Evolutionary conservation across 73 alveolate species (phyloP).

Genomic region (Paramecium caudatum): DNA sequence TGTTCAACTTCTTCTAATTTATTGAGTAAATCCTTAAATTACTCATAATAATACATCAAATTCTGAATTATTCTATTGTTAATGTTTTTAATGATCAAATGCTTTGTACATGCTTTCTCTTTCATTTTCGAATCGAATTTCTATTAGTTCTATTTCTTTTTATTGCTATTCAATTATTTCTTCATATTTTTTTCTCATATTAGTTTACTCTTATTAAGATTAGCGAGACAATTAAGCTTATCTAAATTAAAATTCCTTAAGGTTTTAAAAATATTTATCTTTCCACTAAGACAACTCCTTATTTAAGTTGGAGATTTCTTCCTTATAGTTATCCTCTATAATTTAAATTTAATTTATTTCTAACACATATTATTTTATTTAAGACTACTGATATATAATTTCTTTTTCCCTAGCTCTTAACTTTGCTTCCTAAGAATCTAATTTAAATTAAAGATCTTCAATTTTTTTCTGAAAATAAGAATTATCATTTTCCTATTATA

Average conservation of each 20-base stretch:
- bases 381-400: not conserved
- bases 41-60: not conserved
- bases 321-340: conserved; percentile 39
- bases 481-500: not conserved
- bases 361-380: not conserved
- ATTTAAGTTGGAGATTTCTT: conserved; percentile 11
- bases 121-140: conserved; percentile 59
- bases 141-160: conserved; percentile 37
- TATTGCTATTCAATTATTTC: conserved; percentile 28
- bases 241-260: conserved; percentile 7
- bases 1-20: not conserved
- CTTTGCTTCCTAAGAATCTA: conserved; percentile 33
- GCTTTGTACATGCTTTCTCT: conserved; percentile 11
- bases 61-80: not conserved
- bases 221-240: not conserved
- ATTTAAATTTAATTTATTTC: not conserved
- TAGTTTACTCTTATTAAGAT: not conserved
- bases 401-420: conserved; percentile 47
- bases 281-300: conserved; percentile 33
- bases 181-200: conserved; percentile 8
- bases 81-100: not conserved
- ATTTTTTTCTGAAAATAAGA: not conserved
- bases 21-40: not conserved
- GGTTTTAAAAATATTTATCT: conserved; percentile 19
- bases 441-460: conserved; percentile 3